Percentiles rank a stretch among this genome's conserved stretches.
These are phyloP conservation scores for Termitomyces sp. DNA, from an alignment of 768 basidiomycete genomes.

Conservation along the genomic window DNA sequence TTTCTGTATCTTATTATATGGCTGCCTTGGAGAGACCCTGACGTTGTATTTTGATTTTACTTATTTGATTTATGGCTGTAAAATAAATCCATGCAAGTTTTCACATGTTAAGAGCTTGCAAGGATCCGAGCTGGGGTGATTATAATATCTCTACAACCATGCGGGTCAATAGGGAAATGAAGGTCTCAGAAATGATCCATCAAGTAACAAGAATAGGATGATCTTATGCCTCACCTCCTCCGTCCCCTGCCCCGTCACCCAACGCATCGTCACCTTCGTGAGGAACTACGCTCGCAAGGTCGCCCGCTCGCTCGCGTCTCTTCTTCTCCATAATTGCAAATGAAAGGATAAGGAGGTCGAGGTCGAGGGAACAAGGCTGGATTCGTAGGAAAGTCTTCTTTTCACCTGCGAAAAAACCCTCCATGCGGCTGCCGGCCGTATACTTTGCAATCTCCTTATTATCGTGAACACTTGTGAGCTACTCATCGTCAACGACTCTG, in stretches of 20 bases:
- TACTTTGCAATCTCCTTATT: conserved; percentile 39
- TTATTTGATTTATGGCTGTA: not conserved
- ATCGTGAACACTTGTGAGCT: conserved; percentile 34
- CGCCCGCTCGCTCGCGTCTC: conserved; percentile 33
- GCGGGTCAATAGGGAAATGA: no score
- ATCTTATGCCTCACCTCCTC: conserved; percentile 13
- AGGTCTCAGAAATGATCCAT: no score
- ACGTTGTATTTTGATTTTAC: not conserved
- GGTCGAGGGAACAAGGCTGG: conserved; percentile 41
- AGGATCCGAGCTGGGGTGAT: not conserved
- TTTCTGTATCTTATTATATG: not conserved
- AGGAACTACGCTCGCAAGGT: conserved; percentile 19
- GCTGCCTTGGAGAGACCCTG: not conserved
- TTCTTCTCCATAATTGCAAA: conserved; percentile 54
- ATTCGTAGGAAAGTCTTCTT: conserved; percentile 39
- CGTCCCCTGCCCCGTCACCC: conserved; percentile 31
- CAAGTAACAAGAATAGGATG: no score
- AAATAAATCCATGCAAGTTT: not conserved
- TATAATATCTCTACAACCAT: no score
- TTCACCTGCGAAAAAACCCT: conserved; percentile 44
- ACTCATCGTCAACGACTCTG: not conserved
- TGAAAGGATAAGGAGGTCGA: conserved; percentile 48
- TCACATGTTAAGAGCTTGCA: not conserved
- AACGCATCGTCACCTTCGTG: conserved; percentile 30
- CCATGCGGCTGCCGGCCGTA: conserved; percentile 23